Conservation (phyloP, 495 filamentous ascomycete genomes). For the Penicillium simplicissimum region DNA sequence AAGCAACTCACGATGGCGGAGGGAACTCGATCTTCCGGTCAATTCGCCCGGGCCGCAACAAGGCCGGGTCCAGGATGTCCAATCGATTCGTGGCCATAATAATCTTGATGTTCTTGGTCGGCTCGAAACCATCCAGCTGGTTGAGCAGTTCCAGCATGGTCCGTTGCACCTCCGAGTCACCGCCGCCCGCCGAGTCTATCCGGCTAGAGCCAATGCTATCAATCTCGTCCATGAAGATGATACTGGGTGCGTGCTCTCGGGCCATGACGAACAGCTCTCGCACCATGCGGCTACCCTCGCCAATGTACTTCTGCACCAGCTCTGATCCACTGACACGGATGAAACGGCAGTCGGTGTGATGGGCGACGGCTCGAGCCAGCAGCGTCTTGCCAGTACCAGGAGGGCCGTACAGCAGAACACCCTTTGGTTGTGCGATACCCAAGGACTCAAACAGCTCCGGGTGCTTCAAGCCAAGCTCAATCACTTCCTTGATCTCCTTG, state of each 20-base stretch:
- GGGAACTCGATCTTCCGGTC: conserved; percentile 99
- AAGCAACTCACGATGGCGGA: conserved; percentile 69
- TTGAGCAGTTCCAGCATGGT: conserved; percentile 99
- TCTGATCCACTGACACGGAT: conserved; percentile 96
- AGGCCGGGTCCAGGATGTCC: conserved; percentile 93
- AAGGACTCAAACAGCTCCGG: conserved; percentile 98
- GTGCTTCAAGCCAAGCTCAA: conserved; percentile 97
- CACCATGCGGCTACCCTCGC: conserved; percentile 97
- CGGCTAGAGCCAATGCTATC: conserved; percentile 97
- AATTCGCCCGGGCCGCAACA: conserved; percentile 92
- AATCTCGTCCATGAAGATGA: conserved; percentile 99
- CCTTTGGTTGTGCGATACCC: conserved; percentile 97
- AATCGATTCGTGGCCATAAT: conserved; percentile 99
- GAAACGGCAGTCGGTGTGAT: conserved; percentile 98
- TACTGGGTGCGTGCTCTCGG: conserved; percentile 96
- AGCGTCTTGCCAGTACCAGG: conserved; percentile 98
- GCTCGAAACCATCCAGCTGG: conserved; percentile 98
- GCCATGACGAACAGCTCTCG: conserved; percentile 99
- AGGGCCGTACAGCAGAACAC: conserved; percentile 94
- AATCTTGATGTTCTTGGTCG: conserved; percentile 99
- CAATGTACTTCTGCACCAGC: conserved; percentile 98
- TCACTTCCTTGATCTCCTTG: conserved; percentile 99
- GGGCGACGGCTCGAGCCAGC: conserved; percentile 90
- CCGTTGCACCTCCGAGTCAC: conserved; percentile 98
- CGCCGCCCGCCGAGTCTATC: conserved; percentile 91